A percentile compares a stretch with the other conserved stretches of the same genome.
Evolutionary conservation across 495 filamentous ascomycete species (phyloP).

Genomic region (Hypoxylon crocopeplum): DNA sequence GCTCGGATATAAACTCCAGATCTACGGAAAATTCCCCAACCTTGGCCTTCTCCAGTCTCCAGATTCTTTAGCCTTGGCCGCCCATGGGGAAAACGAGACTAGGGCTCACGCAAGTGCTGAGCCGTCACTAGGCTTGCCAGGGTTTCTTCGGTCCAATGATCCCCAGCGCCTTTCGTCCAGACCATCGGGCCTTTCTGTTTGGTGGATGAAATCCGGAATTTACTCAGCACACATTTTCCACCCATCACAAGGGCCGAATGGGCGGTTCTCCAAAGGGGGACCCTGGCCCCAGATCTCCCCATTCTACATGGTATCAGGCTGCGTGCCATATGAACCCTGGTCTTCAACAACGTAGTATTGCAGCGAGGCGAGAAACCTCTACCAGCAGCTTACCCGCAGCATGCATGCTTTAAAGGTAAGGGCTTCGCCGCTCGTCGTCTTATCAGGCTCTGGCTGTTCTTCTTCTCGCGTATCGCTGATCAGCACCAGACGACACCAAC

Average conservation of each 20-base stretch:
- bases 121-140: constrained; percentile 4
- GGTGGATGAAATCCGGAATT: constrained; percentile 37
- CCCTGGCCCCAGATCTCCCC: constrained; percentile 16
- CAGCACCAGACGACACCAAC: constrained; percentile 4
- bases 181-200: constrained; percentile 22
- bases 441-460: not conserved
- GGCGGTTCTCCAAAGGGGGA: not conserved
- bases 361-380: constrained; percentile 26
- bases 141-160: constrained; percentile 18
- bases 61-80: constrained; percentile 18
- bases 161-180: constrained; percentile 20
- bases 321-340: constrained; percentile 12
- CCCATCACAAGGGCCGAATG: constrained; percentile 21
- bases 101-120: constrained; percentile 3
- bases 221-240: constrained; percentile 22
- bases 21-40: constrained; percentile 23
- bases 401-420: constrained; percentile 32
- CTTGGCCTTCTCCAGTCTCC: constrained; percentile 27
- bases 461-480: constrained; percentile 18
- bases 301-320: constrained; percentile 8
- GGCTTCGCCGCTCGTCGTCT: constrained; percentile 24
- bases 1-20: constrained; percentile 10
- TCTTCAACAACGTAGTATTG: constrained; percentile 29
- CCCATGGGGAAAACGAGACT: constrained; percentile 32
- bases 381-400: constrained; percentile 25